Conservation (phyloP, 2,329 filamentous ascomycete genomes). For the Pseudomassariella vexata region DNA sequence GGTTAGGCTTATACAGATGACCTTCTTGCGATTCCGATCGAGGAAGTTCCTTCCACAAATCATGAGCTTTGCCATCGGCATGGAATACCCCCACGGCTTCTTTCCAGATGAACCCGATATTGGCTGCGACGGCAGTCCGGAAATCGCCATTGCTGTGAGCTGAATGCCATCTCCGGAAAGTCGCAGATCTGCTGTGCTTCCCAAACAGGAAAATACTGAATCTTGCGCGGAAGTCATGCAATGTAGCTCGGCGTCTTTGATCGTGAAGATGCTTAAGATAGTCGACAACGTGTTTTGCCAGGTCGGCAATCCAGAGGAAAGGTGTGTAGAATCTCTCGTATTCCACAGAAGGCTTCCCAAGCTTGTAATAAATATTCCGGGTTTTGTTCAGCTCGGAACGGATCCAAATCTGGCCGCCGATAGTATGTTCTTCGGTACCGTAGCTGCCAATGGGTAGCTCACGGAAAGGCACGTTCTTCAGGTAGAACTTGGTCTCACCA, state of each 20-base stretch:
- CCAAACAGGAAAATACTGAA: slow-evolving; percentile 54
- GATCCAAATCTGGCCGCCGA: slow-evolving; percentile 57
- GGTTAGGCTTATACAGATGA: slow-evolving; percentile 24
- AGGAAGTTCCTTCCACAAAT: slow-evolving; percentile 51
- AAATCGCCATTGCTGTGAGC: slow-evolving; percentile 53
- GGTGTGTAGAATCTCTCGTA: slow-evolving; percentile 58
- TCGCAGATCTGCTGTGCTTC: slow-evolving; percentile 33
- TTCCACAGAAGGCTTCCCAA: slow-evolving; percentile 49
- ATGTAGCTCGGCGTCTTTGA: slow-evolving; percentile 29
- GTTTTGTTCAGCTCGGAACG: slow-evolving; percentile 42
- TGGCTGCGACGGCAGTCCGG: slow-evolving; percentile 50
- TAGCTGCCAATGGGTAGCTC: slow-evolving; percentile 64
- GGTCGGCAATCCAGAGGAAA: slow-evolving; percentile 66
- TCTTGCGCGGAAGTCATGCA: slow-evolving; percentile 48
- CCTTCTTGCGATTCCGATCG: no score
- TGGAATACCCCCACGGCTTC: slow-evolving; percentile 47
- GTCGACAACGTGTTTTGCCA: slow-evolving; percentile 68
- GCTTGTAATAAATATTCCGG: slow-evolving; percentile 55
- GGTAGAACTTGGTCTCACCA: slow-evolving; percentile 37
- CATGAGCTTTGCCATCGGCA: slow-evolving; percentile 31
- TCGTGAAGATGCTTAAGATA: slow-evolving; percentile 42
- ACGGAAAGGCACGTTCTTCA: slow-evolving; percentile 51
- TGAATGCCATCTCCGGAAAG: slow-evolving; percentile 49
- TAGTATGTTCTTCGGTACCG: slow-evolving; percentile 33
- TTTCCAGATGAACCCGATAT: slow-evolving; percentile 59